These are phyloP conservation scores for Mycena chlorophos DNA, from an alignment of 768 basidiomycete species.

Conservation along the genomic window DNA sequence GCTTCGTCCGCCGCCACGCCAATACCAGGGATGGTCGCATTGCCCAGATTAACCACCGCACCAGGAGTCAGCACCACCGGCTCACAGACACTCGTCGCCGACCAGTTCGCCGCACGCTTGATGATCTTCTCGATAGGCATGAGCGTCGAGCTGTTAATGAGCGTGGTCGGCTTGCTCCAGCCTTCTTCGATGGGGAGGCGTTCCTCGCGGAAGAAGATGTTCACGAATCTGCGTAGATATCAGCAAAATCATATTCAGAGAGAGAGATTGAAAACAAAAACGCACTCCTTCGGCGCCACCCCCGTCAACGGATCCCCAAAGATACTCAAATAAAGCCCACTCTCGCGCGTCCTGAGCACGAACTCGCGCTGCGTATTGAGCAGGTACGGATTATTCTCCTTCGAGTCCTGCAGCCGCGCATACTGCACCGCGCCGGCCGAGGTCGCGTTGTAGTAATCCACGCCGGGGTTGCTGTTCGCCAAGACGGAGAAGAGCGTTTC, in stretches of 20 bases:
- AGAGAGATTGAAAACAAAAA: not conserved
- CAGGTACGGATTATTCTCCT: constrained; percentile 8
- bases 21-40: no score
- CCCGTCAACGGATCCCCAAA: constrained; percentile 14
- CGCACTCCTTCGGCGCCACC: constrained; percentile 19
- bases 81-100: constrained; percentile 3
- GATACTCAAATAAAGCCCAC: constrained; percentile 14
- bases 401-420: constrained; percentile 11
- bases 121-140: not conserved
- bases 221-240: constrained; percentile 16
- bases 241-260: not conserved
- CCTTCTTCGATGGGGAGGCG: constrained; percentile 21
- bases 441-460: constrained; percentile 15
- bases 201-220: constrained; percentile 23
- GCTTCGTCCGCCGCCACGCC: no score
- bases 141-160: constrained; percentile 3
- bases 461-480: constrained; percentile 17
- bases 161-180: constrained; percentile 12
- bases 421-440: constrained; percentile 17
- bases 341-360: constrained; percentile 12
- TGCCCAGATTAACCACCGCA: no score
- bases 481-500: constrained; percentile 14
- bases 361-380: constrained; percentile 19
- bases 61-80: constrained; percentile 2
- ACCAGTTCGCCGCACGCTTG: constrained; percentile 9